phyloP scores from a whole-genome alignment of 352 stramenopile genomes.

The Phytophthora pisi region DNA sequence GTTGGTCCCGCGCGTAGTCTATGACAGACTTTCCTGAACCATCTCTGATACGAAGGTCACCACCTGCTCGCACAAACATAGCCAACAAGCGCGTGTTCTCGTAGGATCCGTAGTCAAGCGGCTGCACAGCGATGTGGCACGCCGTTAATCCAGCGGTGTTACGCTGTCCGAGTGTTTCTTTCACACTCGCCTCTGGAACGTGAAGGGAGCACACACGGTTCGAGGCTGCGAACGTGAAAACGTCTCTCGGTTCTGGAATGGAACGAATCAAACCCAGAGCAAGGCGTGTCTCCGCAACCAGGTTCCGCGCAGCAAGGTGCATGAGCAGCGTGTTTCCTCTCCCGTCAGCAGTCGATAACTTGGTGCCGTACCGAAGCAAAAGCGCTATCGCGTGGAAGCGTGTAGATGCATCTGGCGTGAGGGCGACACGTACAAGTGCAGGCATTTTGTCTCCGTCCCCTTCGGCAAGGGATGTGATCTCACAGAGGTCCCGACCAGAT shows the following conservation, averaged over 20 bases:
- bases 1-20: conserved; percentile 62
- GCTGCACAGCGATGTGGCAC: conserved; percentile 68
- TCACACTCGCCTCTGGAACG: conserved; percentile 47
- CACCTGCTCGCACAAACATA: conserved; percentile 53
- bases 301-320: conserved; percentile 62
- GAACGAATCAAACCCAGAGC: conserved; percentile 50
- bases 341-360: conserved; percentile 49
- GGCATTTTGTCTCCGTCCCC: conserved; percentile 38
- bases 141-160: conserved; percentile 56
- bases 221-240: conserved; percentile 31
- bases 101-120: conserved; percentile 63
- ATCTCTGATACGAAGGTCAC: conserved; percentile 44
- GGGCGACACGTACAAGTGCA: conserved; percentile 51
- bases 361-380: conserved; percentile 65
- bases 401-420: conserved; percentile 32
- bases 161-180: conserved; percentile 41
- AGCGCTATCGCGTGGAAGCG: conserved; percentile 52
- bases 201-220: conserved; percentile 51
- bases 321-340: conserved; percentile 68
- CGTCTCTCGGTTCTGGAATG: conserved; percentile 45
- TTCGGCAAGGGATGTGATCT: conserved; percentile 43
- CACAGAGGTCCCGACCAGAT: conserved; percentile 43
- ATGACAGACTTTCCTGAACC: conserved; percentile 43
- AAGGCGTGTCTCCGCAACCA: conserved; percentile 50
- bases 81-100: conserved; percentile 63